phyloP scores from a whole-genome alignment of 345 rosid genomes.

The Salix suchowensis region DNA sequence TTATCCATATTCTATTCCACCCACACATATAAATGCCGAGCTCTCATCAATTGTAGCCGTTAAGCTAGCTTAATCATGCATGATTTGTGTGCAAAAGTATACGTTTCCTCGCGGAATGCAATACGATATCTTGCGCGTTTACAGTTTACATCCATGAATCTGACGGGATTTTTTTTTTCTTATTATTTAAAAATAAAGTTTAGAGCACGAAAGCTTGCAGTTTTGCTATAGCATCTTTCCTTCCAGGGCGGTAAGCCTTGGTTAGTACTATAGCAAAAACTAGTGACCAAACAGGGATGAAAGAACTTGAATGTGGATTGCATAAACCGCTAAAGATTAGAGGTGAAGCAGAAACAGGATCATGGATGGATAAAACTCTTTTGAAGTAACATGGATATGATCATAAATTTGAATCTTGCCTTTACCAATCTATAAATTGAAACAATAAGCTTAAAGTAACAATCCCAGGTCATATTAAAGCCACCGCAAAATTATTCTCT shows the following conservation, averaged over 20 bases:
- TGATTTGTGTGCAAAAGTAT: neutral
- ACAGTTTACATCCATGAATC: neutral
- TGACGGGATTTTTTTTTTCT: neutral
- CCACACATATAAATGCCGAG: neutral
- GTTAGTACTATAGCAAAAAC: neutral
- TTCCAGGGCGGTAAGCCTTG: too few relatives aligned
- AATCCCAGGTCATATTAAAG: neutral
- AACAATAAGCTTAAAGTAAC: too few relatives aligned
- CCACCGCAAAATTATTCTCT: neutral
- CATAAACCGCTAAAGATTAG: neutral
- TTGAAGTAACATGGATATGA: too few relatives aligned
- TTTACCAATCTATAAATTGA: too few relatives aligned
- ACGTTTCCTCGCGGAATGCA: neutral
- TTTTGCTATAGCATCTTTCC: too few relatives aligned
- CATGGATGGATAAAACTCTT: neutral
- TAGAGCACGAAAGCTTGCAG: too few relatives aligned
- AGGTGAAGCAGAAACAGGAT: neutral
- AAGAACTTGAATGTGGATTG: neutral
- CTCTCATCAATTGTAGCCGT: neutral
- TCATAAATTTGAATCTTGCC: too few relatives aligned
- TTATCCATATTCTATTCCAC: neutral
- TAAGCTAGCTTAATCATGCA: neutral
- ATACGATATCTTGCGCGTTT: neutral
- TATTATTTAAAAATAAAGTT: too few relatives aligned
- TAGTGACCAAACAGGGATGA: neutral